Evolutionary conservation across 208 protist species (phyloP), one percentile per base, ranked within the genome.

Genomic region (Trypanosoma rangeli): DNA sequence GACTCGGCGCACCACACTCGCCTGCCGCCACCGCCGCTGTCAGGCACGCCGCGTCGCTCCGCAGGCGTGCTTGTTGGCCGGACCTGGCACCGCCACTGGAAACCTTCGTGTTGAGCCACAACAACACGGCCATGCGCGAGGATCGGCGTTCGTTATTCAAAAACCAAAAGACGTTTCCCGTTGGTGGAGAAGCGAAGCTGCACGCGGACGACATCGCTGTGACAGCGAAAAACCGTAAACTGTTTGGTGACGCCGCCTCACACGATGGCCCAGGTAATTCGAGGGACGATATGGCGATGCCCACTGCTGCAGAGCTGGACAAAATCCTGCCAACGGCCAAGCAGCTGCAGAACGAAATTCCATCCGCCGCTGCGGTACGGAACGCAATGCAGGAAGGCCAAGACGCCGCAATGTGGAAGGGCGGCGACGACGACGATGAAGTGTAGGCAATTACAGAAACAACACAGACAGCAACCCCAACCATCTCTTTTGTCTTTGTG

Each of bases 311-410:
- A 9, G 61, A 79, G 10, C 59, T 86, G 20, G 79, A 90, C 48
- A 12, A 60, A 20, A 39, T 71, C 7, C 65, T 94, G 44, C 83
- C 88, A 0, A 80, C 81, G 0, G 58, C 66, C 52, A 78, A 78
- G 70, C 85, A 94, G 73, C 73, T 94, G 63, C 69, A 73, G 39
- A 81, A 90, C 8, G 85, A 91, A 70, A 74, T 94, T 64, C 88
- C 88, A 3, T 84, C 81, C 28, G 63, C 18, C 5, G 56, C n/a
- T 3, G 53, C 12, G 28, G 53, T 42, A 54, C 59, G 58, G 22
- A 7, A 50, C 33, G 35, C 46, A 7, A 49, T 39, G 61, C 3
- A 28, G 13, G 18, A 57, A 20, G 56, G 48, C 2, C 35, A 31
- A n/a, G 37, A 33, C 29, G n/a, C 24, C 26, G 33, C n/a, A 33